Evolutionary conservation across 2,329 filamentous ascomycete species (phyloP).

Genomic region (Truncatella angustata): DNA sequence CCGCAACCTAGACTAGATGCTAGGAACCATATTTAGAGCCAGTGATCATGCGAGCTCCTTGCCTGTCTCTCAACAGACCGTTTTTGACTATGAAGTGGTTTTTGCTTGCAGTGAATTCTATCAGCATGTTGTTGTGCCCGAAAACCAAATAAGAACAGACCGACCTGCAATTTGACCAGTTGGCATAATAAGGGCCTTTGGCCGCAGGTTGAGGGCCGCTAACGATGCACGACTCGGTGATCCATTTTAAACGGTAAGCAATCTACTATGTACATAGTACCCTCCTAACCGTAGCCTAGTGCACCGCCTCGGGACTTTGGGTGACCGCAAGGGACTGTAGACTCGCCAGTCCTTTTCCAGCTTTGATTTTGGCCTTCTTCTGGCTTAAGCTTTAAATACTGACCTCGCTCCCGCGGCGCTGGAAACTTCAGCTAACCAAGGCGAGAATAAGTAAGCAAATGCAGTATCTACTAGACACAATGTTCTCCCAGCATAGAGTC

Average conservation of each 20-base stretch:
- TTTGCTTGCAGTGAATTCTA: not conserved
- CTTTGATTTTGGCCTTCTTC: not conserved
- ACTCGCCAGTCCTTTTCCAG: not conserved
- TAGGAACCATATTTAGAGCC: not conserved
- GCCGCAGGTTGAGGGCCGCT: not conserved
- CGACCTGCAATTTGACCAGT: not conserved
- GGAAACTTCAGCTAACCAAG: not conserved
- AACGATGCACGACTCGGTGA: constrained; percentile 1
- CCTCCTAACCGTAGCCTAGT: too few species aligned
- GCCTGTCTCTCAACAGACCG: not conserved
- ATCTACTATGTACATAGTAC: too few species aligned
- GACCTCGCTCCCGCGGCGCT: not conserved
- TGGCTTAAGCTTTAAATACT: not conserved
- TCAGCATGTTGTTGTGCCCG: not conserved
- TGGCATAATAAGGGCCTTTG: not conserved
- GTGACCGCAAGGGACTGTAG: not conserved
- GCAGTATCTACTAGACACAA: not conserved
- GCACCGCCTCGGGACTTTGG: too few species aligned
- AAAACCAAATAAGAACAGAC: not conserved
- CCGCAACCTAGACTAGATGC: too few species aligned
- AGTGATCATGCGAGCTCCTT: not conserved
- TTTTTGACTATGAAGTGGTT: not conserved
- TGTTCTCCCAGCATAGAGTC: not conserved
- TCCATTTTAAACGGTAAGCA: constrained; percentile 1
- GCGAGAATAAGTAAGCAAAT: not conserved